Evolutionary conservation across 768 basidiomycete species (phyloP).

Genomic region (Lentinula detonsa): DNA sequence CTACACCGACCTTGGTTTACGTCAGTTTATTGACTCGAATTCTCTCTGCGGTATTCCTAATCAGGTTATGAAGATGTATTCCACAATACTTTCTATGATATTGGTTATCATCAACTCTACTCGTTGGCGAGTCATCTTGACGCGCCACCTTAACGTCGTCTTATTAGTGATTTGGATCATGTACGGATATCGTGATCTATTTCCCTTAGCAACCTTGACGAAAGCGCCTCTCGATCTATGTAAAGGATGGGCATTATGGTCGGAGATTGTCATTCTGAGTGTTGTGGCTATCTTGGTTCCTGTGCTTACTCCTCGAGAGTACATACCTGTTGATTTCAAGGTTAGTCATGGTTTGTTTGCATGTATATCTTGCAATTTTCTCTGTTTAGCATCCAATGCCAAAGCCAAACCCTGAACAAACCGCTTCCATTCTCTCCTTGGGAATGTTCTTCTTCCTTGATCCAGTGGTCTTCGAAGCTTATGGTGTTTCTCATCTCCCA

Average conservation of each 20-base stretch:
- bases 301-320: slow-evolving; percentile 33
- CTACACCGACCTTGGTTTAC: neutral
- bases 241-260: slow-evolving; percentile 35
- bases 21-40: neutral
- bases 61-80: neutral
- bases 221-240: slow-evolving; percentile 29
- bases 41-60: neutral
- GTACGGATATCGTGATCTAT: slow-evolving; percentile 26
- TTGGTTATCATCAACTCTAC: neutral
- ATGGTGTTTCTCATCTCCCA: slow-evolving; percentile 6
- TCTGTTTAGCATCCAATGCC: slow-evolving; percentile 7
- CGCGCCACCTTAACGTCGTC: slow-evolving; percentile 4
- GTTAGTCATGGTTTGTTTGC: slow-evolving; percentile 12
- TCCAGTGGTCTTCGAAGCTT: slow-evolving; percentile 4
- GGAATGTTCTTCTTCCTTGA: slow-evolving; percentile 26
- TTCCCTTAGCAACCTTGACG: slow-evolving; percentile 38
- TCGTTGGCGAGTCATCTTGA: slow-evolving; percentile 2
- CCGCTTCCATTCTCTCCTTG: slow-evolving; percentile 23
- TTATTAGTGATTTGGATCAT: neutral
- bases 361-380: neutral
- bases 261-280: slow-evolving; percentile 29
- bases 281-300: slow-evolving; percentile 34
- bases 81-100: neutral
- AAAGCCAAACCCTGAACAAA: slow-evolving; percentile 23
- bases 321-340: slow-evolving; percentile 36